phyloP scores from a whole-genome alignment of 2,329 filamentous ascomycete genomes.

The Fusarium nanum region DNA sequence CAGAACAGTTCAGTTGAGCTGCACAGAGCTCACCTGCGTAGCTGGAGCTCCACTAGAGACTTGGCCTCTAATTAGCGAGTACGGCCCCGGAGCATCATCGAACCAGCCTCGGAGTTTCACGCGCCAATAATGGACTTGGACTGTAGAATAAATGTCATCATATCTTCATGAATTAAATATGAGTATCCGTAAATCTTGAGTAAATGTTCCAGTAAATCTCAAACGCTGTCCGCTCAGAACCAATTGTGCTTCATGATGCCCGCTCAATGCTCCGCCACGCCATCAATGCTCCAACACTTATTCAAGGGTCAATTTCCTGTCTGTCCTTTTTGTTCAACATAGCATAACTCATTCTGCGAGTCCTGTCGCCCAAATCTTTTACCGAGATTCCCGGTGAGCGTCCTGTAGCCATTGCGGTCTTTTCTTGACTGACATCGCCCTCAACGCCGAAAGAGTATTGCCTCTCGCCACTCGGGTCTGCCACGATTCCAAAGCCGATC shows the following conservation, averaged over 20 bases:
- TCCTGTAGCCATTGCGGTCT: conserved; percentile 24
- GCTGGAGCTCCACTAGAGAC: conserved; percentile 26
- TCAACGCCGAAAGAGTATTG: conserved; percentile 43
- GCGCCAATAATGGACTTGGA: neutral
- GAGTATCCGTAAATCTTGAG: neutral
- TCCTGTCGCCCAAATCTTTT: conserved; percentile 39
- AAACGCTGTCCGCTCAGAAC: conserved; percentile 27
- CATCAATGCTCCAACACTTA: neutral
- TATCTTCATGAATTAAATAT: conserved; percentile 28
- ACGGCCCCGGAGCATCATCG: neutral
- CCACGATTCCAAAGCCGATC: conserved; percentile 43
- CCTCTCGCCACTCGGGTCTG: conserved; percentile 35
- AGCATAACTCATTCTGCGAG: conserved; percentile 40
- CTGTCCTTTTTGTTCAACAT: conserved; percentile 31
- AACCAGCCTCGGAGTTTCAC: neutral
- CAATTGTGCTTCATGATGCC: neutral
- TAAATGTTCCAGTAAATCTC: conserved; percentile 2
- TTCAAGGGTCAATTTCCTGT: conserved; percentile 8
- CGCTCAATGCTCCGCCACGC: conserved; percentile 8
- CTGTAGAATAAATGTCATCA: neutral
- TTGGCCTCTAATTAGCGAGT: conserved; percentile 31
- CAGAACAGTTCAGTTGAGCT: neutral
- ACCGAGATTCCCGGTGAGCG: conserved; percentile 40
- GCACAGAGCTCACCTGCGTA: neutral
- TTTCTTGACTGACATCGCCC: conserved; percentile 44